Evolutionary conservation across 2,329 filamentous ascomycete genomes (phyloP).

Genomic region (Fusarium continuum): DNA sequence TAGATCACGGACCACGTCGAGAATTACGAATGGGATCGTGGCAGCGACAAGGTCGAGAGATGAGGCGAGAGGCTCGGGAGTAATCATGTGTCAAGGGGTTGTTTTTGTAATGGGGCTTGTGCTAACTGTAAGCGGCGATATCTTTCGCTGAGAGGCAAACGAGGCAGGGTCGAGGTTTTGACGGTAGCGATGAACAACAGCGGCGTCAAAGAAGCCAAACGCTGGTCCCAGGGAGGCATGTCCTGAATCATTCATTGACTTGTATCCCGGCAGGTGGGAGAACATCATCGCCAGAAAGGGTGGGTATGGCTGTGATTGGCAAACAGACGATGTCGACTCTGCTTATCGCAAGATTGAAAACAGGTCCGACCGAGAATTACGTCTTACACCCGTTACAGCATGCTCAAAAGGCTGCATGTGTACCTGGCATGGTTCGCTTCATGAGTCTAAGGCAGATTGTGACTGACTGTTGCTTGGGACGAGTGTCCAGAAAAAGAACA

Average conservation of each 20-base stretch:
- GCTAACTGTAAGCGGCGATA: conserved; percentile 38
- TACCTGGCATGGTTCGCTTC: conserved; percentile 10
- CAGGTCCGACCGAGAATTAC: conserved; percentile 25
- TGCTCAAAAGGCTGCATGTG: conserved; percentile 5
- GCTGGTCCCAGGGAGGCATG: conserved; percentile 3
- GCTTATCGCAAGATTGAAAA: conserved; percentile 24
- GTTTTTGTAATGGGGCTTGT: conserved; percentile 1
- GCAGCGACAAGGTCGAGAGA: conserved; percentile 19
- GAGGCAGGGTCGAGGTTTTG: conserved; percentile 1
- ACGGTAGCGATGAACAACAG: conserved; percentile 24
- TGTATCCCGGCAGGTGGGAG: conserved; percentile 2
- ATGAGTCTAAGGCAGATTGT: conserved; percentile 33
- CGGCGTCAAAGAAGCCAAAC: conserved; percentile 13
- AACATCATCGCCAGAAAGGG: conserved; percentile 8
- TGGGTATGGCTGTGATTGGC: conserved; percentile 19
- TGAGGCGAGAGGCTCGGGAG: conserved; percentile 21
- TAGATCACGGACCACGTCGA: conserved; percentile 27
- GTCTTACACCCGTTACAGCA: conserved; percentile 14
- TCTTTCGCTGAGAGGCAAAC: conserved; percentile 26
- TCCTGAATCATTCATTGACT: conserved; percentile 1
- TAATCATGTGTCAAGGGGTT: conserved; percentile 3
- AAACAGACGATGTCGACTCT: conserved; percentile 3
- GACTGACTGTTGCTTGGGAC: conserved; percentile 24
- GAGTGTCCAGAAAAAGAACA: conserved; percentile 13
- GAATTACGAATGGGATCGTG: conserved; percentile 26